Evolutionary conservation across 805 yeast species (phyloP), one percentile per base, ranked within the genome.

Genomic region (Maudiozyma turicensis): DNA sequence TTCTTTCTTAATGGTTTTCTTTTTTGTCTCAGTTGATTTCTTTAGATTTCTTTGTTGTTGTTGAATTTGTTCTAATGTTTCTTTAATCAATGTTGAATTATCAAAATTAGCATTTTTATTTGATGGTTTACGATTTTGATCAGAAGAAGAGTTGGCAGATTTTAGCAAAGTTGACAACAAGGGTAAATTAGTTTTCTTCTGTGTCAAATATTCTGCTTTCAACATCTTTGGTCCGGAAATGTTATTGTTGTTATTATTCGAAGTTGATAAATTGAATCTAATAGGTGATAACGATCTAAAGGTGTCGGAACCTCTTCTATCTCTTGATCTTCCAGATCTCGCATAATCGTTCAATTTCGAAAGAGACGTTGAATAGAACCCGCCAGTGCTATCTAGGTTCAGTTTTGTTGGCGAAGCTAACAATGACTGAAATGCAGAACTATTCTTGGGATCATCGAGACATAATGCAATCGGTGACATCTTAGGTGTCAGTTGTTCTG

Each of bases 211-310:
- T 45, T 63, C 67, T 2, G 60, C 59, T 46, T 59, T 63, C 4
- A 62, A 49, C 66, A 63, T 62, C 48, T 58, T 58, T 13, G 66
- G 66, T 8, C 55, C 56, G 40, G 50, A 46, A 33, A 48, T 55
- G 33, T 53, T 50, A 45, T 28, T 41, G n/a, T 29, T 42, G 14
- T 29, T 41, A 20, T 15, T 29, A 15, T 30, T 40, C 35, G 46
- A 41, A 5, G 33, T 52, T 20, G 44, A 15, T 7, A 43, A 28
- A 32, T 44, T 50, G 26, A 59, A 57, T 34, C 64, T 54, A 13
- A 60, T 62, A 5, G 65, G 65, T 1, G 65, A 61, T 7, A 52
- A 50, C 2, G 65, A 58, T 43, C 66, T 55, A n/a, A 62, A 48
- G 20, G 60, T 53, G 50, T 61, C 59, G 10, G 61, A 54, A 38